These are phyloP conservation scores for Geopyxis carbonaria DNA, from an alignment of 495 filamentous ascomycete genomes.

Conservation along the genomic window DNA sequence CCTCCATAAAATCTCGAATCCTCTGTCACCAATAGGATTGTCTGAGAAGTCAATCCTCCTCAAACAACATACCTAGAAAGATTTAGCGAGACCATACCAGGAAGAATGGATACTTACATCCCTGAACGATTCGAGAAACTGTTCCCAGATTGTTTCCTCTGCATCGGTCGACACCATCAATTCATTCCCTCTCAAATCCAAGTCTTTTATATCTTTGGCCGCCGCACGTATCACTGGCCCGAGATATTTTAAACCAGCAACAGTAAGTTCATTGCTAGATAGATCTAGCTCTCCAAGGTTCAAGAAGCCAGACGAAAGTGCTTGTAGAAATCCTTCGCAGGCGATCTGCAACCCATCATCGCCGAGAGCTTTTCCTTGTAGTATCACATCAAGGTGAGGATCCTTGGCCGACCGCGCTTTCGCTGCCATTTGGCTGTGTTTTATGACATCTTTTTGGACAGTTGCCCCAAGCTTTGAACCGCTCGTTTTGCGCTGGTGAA, in stretches of 20 bases:
- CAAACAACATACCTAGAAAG: slow-evolving; percentile 18
- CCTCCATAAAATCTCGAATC: slow-evolving; percentile 16
- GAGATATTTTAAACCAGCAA: slow-evolving; percentile 11
- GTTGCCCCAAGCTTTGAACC: slow-evolving; percentile 18
- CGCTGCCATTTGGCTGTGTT: slow-evolving; percentile 8
- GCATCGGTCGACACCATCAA: slow-evolving; percentile 12
- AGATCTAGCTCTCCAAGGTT: slow-evolving; percentile 21
- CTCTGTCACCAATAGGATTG: slow-evolving; percentile 18
- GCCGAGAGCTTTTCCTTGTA: slow-evolving; percentile 22
- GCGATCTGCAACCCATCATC: slow-evolving; percentile 17
- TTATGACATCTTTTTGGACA: slow-evolving; percentile 20
- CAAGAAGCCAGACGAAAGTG: slow-evolving; percentile 13
- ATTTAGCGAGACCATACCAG: too few species aligned
- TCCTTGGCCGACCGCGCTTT: slow-evolving; percentile 9
- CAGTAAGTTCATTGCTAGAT: slow-evolving; percentile 16
- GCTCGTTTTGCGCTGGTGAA: slow-evolving; percentile 15
- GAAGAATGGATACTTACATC: slow-evolving; percentile 11
- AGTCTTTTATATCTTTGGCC: slow-evolving; percentile 15
- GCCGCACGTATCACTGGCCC: slow-evolving; percentile 12
- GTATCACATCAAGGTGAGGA: slow-evolving; percentile 16
- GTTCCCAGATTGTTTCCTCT: slow-evolving; percentile 17
- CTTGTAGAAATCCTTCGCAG: slow-evolving; percentile 15
- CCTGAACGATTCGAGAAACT: slow-evolving; percentile 13
- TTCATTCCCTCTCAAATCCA: slow-evolving; percentile 16
- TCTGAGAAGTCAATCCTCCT: slow-evolving; percentile 19